phyloP scores from a whole-genome alignment of 1,284 basidiomycete species.

The Cryptococcus sp. region DNA sequence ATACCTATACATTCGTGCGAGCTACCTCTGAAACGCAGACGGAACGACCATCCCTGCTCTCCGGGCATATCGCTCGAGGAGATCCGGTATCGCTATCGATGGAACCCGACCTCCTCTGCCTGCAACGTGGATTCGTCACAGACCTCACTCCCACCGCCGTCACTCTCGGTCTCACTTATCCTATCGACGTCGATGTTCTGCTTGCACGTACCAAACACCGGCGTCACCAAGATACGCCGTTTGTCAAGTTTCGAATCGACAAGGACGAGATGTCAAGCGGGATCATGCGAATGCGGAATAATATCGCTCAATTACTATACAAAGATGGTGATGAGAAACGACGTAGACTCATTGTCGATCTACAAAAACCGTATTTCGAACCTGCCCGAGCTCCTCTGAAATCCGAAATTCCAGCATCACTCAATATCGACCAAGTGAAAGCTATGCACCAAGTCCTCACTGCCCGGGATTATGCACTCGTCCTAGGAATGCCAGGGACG shows the following conservation, averaged over 20 bases:
- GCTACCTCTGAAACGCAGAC: conserved; percentile 10
- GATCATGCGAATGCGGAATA: conserved; percentile 82
- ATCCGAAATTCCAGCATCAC: conserved; percentile 38
- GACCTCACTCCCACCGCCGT: conserved; percentile 63
- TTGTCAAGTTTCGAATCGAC: conserved; percentile 77
- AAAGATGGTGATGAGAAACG: conserved; percentile 58
- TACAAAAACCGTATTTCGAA: conserved; percentile 63
- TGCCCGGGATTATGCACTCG: conserved; percentile 83
- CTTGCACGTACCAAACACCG: conserved; percentile 46
- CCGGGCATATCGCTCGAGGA: conserved; percentile 69
- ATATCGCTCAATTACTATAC: conserved; percentile 85
- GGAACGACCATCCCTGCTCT: conserved; percentile 56
- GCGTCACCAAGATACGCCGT: conserved; percentile 7
- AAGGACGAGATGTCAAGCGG: conserved; percentile 85
- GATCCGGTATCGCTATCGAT: conserved; percentile 83
- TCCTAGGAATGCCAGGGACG: conserved; percentile 97
- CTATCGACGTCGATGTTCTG: conserved; percentile 59
- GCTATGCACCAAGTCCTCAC: conserved; percentile 71
- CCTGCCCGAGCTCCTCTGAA: conserved; percentile 34
- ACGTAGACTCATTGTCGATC: conserved; percentile 72
- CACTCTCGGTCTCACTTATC: conserved; percentile 74
- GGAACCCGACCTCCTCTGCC: conserved; percentile 74
- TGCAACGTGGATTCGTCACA: conserved; percentile 78
- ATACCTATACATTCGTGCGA: conserved; percentile 64
- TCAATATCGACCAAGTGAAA: conserved; percentile 71